phyloP scores from a whole-genome alignment of 805 yeast species.

The Candida suzukii region DNA sequence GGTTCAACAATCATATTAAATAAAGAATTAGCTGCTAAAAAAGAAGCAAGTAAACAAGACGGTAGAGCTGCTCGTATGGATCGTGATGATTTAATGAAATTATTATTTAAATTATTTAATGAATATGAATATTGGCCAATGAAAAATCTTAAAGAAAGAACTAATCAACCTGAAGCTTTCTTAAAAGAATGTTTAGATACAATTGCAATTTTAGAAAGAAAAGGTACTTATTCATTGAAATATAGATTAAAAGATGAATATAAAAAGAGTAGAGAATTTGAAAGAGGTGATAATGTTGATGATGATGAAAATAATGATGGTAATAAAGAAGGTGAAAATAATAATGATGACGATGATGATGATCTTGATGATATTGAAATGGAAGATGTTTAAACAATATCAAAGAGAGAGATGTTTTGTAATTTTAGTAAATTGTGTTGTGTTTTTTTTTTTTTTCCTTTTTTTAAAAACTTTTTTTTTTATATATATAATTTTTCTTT shows the following conservation, averaged over 20 bases:
- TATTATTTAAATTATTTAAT: conserved; percentile 83
- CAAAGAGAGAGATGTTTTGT: no score
- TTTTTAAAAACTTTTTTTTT: no score
- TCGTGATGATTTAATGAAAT: conserved; percentile 81
- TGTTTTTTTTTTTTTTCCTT: no score
- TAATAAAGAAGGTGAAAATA: conserved; percentile 25
- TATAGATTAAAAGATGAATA: conserved; percentile 88
- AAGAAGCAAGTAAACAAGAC: conserved; percentile 48
- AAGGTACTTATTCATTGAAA: conserved; percentile 93
- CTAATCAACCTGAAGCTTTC: conserved; percentile 92
- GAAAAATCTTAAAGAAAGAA: conserved; percentile 88
- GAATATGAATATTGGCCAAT: conserved; percentile 96
- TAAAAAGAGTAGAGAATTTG: conserved; percentile 70
- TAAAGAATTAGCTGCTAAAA: conserved; percentile 45
- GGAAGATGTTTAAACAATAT: conserved; percentile 79
- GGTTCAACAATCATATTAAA: conserved; percentile 65
- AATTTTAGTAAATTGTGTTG: no score
- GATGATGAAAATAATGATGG: conserved; percentile 23
- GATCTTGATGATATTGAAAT: conserved; percentile 66
- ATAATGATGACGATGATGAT: conserved; percentile 50
- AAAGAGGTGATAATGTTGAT: conserved; percentile 50
- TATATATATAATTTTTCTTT: no score
- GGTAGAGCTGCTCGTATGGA: conserved; percentile 95
- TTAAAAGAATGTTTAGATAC: conserved; percentile 85
- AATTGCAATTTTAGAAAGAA: conserved; percentile 82